Base-by-base conservation (phyloP, 2,329 filamentous ascomycete genomes). In the Grosmannia penicillata region DNA sequence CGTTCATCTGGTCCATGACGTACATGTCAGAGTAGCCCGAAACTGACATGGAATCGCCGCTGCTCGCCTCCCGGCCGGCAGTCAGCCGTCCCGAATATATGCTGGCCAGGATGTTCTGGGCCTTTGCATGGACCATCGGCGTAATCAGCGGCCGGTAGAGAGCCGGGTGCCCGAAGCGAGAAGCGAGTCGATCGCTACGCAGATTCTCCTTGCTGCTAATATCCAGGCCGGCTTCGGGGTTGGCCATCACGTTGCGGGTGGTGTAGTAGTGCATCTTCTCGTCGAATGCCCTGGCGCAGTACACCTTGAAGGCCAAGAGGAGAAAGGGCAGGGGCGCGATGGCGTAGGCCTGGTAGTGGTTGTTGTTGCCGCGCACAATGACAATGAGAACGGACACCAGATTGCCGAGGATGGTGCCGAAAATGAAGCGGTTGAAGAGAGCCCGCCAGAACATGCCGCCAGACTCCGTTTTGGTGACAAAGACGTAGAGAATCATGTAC, bases 401-500 rank as follows among this genome's bases (percentile, higher is more conserved):
- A 49, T 94, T 86, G 26, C 83, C 72, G 8, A 98, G 63, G 22
- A 93, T 72, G 1, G 75, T 68, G 22, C 76, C 83, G 49, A 95
- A 89, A 19, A 96, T 62, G 55, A 95, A 68, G n/a, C 91, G 81
- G 57, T 98, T 98, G 67, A 85, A 93, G 7, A 96, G 57, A 1
- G 87, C 74, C 15, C 85, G 77, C 91, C 91, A 98, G 54, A 85
- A 94, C 55, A 82, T 74, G 36, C 91, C 91, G 8, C 87, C 91
- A 0, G 87, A 95, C 54, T 98, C 91, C 22, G 81, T 94, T 64
- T 96, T 98, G 33, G 91, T 98, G 47, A 93, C 73, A 53, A 95
- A 96, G 46, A 95, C 81, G 59, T 98, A 94, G 47, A 96, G 70
- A 28, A 96, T 62, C 33, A 95, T 66, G 53, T 98, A 98, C 61